Conservation (phyloP, 345 rosid species). For the Populus simonii region DNA sequence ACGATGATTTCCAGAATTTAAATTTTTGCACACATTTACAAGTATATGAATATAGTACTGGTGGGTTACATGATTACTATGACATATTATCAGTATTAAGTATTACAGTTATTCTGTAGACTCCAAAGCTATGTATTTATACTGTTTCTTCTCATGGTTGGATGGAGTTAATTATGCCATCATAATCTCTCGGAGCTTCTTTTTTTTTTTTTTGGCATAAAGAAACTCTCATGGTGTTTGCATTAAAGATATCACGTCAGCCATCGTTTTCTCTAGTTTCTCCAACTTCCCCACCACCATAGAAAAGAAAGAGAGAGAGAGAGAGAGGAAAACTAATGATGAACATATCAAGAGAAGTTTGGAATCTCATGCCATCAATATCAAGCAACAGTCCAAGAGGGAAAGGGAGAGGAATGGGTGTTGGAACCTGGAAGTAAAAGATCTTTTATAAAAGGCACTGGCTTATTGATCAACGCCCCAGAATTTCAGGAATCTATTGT, state of each 20-base stretch:
- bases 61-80: not conserved
- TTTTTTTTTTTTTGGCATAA: not conserved
- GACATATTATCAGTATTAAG: not conserved
- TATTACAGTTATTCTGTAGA: not conserved
- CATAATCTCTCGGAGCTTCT: not conserved
- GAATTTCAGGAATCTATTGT: not conserved
- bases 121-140: not conserved
- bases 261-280: conserved; percentile 17
- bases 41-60: not conserved
- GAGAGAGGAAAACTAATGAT: not conserved
- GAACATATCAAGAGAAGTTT: not conserved
- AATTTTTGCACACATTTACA: not conserved
- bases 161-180: not conserved
- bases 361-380: conserved; percentile 9
- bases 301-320: not conserved
- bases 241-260: conserved; percentile 11
- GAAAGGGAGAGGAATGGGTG: not conserved
- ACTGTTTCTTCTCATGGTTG: too few species aligned
- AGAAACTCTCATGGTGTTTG: not conserved
- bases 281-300: conserved; percentile 11
- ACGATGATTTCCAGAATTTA: not conserved
- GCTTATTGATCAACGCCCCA: too few species aligned
- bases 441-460: not conserved
- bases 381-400: not conserved
- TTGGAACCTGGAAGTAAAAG: not conserved